Evolutionary conservation across 176 grass and related monocot genomes (phyloP), one percentile per base, ranked within the genome.

Genomic region (Melocanna baccifera): DNA sequence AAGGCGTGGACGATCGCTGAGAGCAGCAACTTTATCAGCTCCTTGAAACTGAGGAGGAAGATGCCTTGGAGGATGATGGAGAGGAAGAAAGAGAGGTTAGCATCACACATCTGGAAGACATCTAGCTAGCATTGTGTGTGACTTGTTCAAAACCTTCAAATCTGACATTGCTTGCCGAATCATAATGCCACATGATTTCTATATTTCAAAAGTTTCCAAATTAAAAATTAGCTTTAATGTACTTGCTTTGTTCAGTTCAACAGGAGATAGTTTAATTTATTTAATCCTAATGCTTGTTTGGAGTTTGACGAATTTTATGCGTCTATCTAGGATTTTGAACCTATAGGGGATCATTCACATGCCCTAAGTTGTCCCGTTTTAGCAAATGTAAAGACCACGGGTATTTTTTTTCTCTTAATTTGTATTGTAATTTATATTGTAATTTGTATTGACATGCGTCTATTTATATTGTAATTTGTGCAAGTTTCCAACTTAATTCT

Each of bases 61-160:
- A 96, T 84, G 67, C 68, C 52, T 23, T 92, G 4, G 96, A 98
- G 62, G 91, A 87, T 59, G 93, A 94, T 81, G 91, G 93, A 36
- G 96, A 98, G 77, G 96, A 98, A 92, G 96, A 98, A 88, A 92
- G 89, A 67, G 91, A 96, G 93, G 93, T 96, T 80, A 90, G 82
- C 14, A 81, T 80, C n/a, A 7, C 10, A 26, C n/a, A 53, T 14
- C 61, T 84, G 23, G 19, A 57, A 45, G 22, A 20, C 14, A 18
- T 83, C 43, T 75, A 40, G 52, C 34, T 82, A 71, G 58, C 62
- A 64, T 84, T 84, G 14, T 22, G 15, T 12, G 55, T 70, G 6
- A 62, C 25, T 55, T 53, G n/a, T 15, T 23, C 13, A 84, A 19
- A 22, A 48, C 20, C 2, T 84, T 34, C 39, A 32, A 53, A 84